Evolutionary conservation across 495 filamentous ascomycete genomes (phyloP).

Genomic region (Arthonia radiata): DNA sequence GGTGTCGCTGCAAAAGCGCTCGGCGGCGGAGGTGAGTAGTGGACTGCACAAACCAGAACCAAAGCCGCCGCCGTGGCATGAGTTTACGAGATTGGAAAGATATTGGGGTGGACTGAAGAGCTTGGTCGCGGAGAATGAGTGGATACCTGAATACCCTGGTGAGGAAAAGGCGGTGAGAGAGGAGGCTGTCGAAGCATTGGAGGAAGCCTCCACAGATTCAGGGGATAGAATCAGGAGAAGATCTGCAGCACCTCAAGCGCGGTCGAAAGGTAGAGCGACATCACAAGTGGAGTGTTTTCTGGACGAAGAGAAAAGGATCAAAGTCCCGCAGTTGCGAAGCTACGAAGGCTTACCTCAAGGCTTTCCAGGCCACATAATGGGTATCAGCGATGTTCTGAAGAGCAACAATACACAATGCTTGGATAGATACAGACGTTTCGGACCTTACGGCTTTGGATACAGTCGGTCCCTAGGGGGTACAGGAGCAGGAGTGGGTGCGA

Average conservation of each 20-base stretch:
- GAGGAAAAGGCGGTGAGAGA: slow-evolving; percentile 18
- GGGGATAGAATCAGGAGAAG: slow-evolving; percentile 13
- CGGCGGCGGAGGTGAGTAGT: slow-evolving; percentile 32
- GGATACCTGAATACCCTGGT: slow-evolving; percentile 55
- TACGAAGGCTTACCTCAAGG: slow-evolving; percentile 51
- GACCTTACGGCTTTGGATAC: slow-evolving; percentile 79
- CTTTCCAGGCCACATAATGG: slow-evolving; percentile 61
- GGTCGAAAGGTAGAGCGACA: slow-evolving; percentile 1
- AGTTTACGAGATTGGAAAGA: slow-evolving; percentile 52
- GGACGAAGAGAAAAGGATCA: slow-evolving; percentile 32
- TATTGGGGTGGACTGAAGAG: slow-evolving; percentile 65
- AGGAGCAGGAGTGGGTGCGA: slow-evolving; percentile 55
- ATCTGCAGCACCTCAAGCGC: slow-evolving; percentile 8
- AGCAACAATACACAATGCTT: too few species aligned
- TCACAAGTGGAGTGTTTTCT: slow-evolving; percentile 63
- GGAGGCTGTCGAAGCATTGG: slow-evolving; percentile 11
- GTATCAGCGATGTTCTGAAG: slow-evolving; percentile 67
- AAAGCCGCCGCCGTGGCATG: slow-evolving; percentile 52
- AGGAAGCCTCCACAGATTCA: slow-evolving; percentile 5
- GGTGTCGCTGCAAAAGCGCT: slow-evolving; percentile 40
- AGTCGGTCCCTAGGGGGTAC: slow-evolving; percentile 47
- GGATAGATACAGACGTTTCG: slow-evolving; percentile 70
- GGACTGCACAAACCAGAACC: slow-evolving; percentile 26
- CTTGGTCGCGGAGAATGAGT: slow-evolving; percentile 33
- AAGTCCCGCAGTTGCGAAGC: slow-evolving; percentile 39